These are phyloP conservation scores for Neurospora sp. DNA, from an alignment of 2,329 filamentous ascomycete genomes.

Conservation along the genomic window DNA sequence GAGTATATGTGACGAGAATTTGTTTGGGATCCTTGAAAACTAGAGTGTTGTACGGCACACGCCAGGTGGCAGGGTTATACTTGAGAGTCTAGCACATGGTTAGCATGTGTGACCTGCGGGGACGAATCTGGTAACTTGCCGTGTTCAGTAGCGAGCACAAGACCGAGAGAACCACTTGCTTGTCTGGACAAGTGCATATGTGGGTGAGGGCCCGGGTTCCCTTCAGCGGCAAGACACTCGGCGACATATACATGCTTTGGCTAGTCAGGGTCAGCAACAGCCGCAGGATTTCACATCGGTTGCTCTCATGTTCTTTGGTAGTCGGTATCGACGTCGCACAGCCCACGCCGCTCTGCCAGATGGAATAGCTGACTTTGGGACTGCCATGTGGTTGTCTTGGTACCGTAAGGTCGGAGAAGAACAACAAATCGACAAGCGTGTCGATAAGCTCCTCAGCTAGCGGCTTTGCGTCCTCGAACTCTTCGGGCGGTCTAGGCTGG, in stretches of 20 bases:
- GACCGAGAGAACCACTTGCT: conserved; percentile 81
- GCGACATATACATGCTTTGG: conserved; percentile 87
- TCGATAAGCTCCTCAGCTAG: conserved; percentile 90
- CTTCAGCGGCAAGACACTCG: conserved; percentile 67
- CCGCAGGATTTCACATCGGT: conserved; percentile 80
- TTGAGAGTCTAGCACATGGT: conserved; percentile 64
- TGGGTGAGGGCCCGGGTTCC: conserved; percentile 82
- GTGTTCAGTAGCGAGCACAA: conserved; percentile 93
- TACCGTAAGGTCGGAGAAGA: conserved; percentile 84
- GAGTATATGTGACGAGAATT: conserved; percentile 79
- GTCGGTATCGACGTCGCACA: conserved; percentile 84
- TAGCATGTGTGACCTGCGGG: conserved; percentile 2
- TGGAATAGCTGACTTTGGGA: conserved; percentile 79
- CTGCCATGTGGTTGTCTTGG: conserved; percentile 62
- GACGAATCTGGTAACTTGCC: conserved; percentile 39
- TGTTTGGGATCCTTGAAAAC: conserved; percentile 88
- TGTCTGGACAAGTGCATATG: conserved; percentile 77
- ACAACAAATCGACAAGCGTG: conserved; percentile 77
- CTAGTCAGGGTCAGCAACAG: conserved; percentile 78
- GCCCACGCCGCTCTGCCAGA: conserved; percentile 96
- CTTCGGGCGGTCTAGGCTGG: conserved; percentile 42
- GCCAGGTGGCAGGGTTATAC: conserved; percentile 91
- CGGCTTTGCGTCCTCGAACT: conserved; percentile 76
- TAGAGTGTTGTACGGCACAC: conserved; percentile 85
- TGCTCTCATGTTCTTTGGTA: conserved; percentile 86